Evolutionary conservation across 257 asterid species (phyloP), one percentile per base, ranked within the genome.

Genomic region (Primulina tabacum): DNA sequence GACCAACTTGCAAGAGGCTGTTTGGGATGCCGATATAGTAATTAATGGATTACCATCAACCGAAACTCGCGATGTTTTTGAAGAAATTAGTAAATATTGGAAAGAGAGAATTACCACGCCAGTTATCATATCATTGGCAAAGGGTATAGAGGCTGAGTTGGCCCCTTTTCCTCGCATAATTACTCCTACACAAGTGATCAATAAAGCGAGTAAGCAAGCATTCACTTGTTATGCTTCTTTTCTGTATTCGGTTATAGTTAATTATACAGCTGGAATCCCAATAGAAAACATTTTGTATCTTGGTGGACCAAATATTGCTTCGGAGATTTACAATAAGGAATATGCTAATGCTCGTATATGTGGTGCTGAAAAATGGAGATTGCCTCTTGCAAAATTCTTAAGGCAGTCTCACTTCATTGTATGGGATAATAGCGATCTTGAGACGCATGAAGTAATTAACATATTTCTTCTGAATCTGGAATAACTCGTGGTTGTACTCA

Each of bases 311-410:
- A 91, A 91, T 64, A 91, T 91, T 64, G 97, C 97, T 37, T 91
- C 97, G 0, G 96, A 91, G 82, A 91, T 91, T 34, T 91, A 91
- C 84, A 84, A 89, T 74, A 87, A 83, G 75, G 97, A 91, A 67
- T 91, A 91, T 55, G 97, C 97, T 16, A 91, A 91, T 71, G 97
- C 97, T 21, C 94, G 97, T 43, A 87, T 91, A 59, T 91, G 97
- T 72, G 97, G 96, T 2, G 85, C 93, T 2, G 88, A 83, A 0
- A 91, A 87, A 79, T 91, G 96, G 96, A 86, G 95, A 77, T 53
- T 80, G 58, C 81, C 86, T 16, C 90, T 91, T 7, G 91, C 97
- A 60, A 89, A 78, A 84, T 91, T 91, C 82, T 76, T 91, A 40
- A 79, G 96, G 64, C 97, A 89, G 60, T 90, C 97, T 47, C 87